Evolutionary conservation across 495 filamentous ascomycete species (phyloP), one percentile per base, ranked within the genome.

Genomic region (Daldinia concentrica): DNA sequence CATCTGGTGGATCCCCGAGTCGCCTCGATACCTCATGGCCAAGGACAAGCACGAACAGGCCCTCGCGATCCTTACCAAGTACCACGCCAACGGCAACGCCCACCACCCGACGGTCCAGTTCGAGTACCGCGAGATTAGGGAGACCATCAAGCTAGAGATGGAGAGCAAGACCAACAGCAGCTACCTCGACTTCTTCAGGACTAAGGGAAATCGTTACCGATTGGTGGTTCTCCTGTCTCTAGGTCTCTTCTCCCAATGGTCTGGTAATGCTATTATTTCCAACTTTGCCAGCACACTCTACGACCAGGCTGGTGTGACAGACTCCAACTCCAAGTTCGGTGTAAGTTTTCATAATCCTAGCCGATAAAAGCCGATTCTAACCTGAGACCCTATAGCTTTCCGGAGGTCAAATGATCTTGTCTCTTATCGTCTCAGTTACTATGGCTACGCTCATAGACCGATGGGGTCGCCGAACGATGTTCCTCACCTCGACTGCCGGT

Each of bases 121-220:
- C 68, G 87, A 90, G 76, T 89, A 79, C 81, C 80, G 77, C 70
- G 86, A 88, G 79, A 87, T 89, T 76, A 85, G 82, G 80, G 84
- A 86, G 79, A 89, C 84, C 19, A 83, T 87, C 70, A 77, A 79
- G 9, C 74, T 87, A 51, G 87, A 89, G 77, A 76, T 78, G 65
- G 83, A 86, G 72, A 72, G 62, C 66, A 71, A 73, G 59, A 58
- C 75, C n/a, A 81, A 79, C 77, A 80, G 75, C 77, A 83, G 75
- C 72, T 86, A 85, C 73, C 4, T 77, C 37, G 89, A 91, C 67
- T 88, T 92, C 81, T 80, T 92, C 82, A 79, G 79, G 52, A 91
- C 90, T 62, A 86, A 85, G 76, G 90, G 91, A 64, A 93, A 93
- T 80, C 85, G 88, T 7, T 89, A 89, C 73, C 85, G 90, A 27